Evolutionary conservation across 2,329 filamentous ascomycete genomes (phyloP).

Genomic region (Pseudonectria foliicola): DNA sequence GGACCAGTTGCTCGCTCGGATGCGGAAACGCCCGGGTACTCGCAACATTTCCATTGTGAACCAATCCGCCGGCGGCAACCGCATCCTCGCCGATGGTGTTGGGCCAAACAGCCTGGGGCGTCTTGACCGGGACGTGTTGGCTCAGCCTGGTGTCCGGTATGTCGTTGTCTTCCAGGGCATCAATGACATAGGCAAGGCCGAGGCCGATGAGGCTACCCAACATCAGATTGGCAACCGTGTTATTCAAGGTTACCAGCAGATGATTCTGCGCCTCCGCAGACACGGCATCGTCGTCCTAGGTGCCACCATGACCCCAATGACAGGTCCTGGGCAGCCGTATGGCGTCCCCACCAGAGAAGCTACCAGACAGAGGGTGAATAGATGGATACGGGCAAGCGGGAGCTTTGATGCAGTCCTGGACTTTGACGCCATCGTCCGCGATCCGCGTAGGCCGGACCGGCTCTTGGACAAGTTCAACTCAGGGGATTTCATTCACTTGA

Average conservation of each 20-base stretch:
- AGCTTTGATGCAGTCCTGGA: constrained; percentile 56
- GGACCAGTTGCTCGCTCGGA: constrained; percentile 34
- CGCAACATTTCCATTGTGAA: constrained; percentile 45
- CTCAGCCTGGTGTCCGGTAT: constrained; percentile 46
- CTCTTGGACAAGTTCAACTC: constrained; percentile 40
- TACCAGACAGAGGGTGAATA: constrained; percentile 48
- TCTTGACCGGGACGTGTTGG: constrained; percentile 53
- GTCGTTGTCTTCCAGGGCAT: constrained; percentile 56
- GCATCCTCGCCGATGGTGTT: constrained; percentile 50
- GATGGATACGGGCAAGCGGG: constrained; percentile 47
- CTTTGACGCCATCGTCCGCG: constrained; percentile 49
- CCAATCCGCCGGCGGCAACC: constrained; percentile 57
- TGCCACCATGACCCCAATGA: constrained; percentile 43
- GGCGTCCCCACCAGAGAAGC: constrained; percentile 42
- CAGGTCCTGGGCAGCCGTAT: constrained; percentile 43
- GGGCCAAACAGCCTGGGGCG: constrained; percentile 51
- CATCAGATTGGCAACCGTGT: constrained; percentile 37
- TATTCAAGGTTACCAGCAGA: constrained; percentile 49
- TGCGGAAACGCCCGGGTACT: constrained; percentile 33
- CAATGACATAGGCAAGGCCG: constrained; percentile 54
- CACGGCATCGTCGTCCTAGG: constrained; percentile 48
- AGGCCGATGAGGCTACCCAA: constrained; percentile 35
- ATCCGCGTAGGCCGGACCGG: constrained; percentile 33
- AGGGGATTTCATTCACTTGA: constrained; percentile 56
- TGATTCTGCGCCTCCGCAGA: constrained; percentile 44